Evolutionary conservation across 1,139 yeast species (phyloP), one percentile per base, ranked within the genome.

Genomic region (Debaryomyces sp.): DNA sequence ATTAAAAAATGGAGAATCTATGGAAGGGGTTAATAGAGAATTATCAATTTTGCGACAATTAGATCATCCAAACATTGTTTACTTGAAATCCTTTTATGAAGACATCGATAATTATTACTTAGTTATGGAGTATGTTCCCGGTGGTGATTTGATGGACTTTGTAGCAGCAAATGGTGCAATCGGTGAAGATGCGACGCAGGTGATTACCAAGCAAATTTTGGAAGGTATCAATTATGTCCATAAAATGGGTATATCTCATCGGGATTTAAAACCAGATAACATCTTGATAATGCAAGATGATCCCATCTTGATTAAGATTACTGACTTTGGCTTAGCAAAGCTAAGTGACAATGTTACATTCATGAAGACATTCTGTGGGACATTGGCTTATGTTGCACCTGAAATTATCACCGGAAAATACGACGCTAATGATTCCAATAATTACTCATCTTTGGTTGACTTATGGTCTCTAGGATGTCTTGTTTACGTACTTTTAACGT

Each of bases 101-200:
- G 97, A 92, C 63, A 70, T 75, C 10, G 88, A 86, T 51, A 82
- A 81, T 59, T 89, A 89, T 65, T 94, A 89, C 63, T 75, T 94
- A 54, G 92, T 94, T 4, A 92, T 94, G 97, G 99, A 94, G 63
- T 87, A 86, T 58, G 95, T 94, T 17, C 86, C 96, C 0, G 97
- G 97, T 8, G 99, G 99, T n/a, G 99, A 94, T 65, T 72, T 94
- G 51, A 94, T 94, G 99, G 98, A 85, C 68, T 91, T 89, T 69
- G 96, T 92, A 2, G 94, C 96, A 0, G 89, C 92, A 2, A 87
- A 89, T 66, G 97, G 97, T 1, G 83, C 95, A 4, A 88, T 92
- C 34, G 91, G 95, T 17, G 99, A 92, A 66, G 91, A 84, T 46
- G 96, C 96, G 2, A 87, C 94, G 5, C 84, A 87, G 55, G 96